These are phyloP conservation scores for Chytriomyces sp. DNA, from an alignment of 192 early-diverging fungal species.

Conservation along the genomic window DNA sequence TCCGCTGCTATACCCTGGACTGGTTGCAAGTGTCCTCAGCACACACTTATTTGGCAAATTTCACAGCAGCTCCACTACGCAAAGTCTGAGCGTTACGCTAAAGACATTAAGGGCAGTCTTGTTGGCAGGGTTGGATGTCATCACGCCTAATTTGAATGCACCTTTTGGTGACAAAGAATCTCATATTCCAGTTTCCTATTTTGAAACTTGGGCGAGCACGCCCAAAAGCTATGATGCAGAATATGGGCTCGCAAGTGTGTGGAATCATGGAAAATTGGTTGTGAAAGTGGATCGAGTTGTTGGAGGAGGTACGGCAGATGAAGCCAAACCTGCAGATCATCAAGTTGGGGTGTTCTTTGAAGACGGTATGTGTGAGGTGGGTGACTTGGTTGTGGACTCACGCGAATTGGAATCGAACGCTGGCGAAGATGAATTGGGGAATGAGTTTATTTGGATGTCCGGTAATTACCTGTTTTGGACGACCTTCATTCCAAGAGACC, in stretches of 20 bases:
- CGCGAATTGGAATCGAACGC: slow-evolving; percentile 6
- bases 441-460: slow-evolving; percentile 27
- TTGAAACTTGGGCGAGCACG: background rate
- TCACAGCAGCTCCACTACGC: background rate
- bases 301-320: background rate
- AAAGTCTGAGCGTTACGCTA: slow-evolving; percentile 23
- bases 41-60: slow-evolving; percentile 32
- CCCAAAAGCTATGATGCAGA: slow-evolving; percentile 28
- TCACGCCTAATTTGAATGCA: slow-evolving; percentile 2
- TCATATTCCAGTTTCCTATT: background rate
- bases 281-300: slow-evolving; percentile 4
- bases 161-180: background rate
- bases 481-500: no score
- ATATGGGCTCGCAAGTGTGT: slow-evolving; percentile 29
- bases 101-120: slow-evolving; percentile 26
- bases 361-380: slow-evolving; percentile 9
- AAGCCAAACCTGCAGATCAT: background rate
- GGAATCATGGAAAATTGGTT: slow-evolving; percentile 31
- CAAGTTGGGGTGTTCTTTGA: slow-evolving; percentile 18
- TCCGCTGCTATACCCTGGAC: slow-evolving; percentile 4
- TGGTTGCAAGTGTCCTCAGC: slow-evolving; percentile 5
- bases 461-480: slow-evolving; percentile 10
- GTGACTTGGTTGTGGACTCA: slow-evolving; percentile 30
- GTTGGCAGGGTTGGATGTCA: slow-evolving; percentile 27
- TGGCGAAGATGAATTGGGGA: background rate